phyloP scores from a whole-genome alignment of 176 grass and related monocot genomes.

The Aegilops sharonensis region DNA sequence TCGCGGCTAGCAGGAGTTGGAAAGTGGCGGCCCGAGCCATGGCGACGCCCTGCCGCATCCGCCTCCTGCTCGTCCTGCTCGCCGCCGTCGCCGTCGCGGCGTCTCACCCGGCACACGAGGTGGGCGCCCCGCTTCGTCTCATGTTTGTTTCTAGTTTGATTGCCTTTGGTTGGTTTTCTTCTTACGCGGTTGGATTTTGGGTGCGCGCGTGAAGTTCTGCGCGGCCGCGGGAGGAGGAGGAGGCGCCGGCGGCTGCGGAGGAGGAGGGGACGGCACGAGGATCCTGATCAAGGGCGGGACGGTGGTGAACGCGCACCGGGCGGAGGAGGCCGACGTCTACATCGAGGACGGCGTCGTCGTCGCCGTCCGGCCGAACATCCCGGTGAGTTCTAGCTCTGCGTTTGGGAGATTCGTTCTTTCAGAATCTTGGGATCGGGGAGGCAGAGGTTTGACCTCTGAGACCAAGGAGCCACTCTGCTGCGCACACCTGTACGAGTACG shows the following conservation, averaged over 20 bases:
- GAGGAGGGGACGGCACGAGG: slow-evolving; percentile 44
- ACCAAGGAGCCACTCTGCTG: not conserved
- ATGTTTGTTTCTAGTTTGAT: not conserved
- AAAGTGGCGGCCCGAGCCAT: not conserved
- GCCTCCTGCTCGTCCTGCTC: not conserved
- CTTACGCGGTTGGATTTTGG: slow-evolving; percentile 5
- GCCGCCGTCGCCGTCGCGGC: not conserved
- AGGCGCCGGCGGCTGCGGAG: slow-evolving; percentile 15
- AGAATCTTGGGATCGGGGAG: not conserved
- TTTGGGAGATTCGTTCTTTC: not conserved
- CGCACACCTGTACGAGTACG: not conserved
- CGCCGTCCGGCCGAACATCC: slow-evolving; percentile 70
- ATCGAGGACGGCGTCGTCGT: slow-evolving; percentile 82
- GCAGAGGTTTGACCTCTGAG: not conserved
- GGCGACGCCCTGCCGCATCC: slow-evolving; percentile 1
- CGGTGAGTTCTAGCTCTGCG: slow-evolving; percentile 35
- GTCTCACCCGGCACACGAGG: slow-evolving; percentile 43
- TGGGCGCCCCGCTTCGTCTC: slow-evolving; percentile 5
- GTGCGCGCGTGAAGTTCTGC: slow-evolving; percentile 47
- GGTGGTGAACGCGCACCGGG: slow-evolving; percentile 87
- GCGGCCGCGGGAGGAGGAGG: slow-evolving; percentile 27
- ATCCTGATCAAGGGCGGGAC: slow-evolving; percentile 94
- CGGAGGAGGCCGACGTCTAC: slow-evolving; percentile 84
- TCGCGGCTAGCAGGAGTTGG: not conserved
- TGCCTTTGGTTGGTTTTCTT: not conserved